These are phyloP conservation scores for Magnusiomyces sp. DNA, from an alignment of 1,139 yeast species.

Conservation along the genomic window DNA sequence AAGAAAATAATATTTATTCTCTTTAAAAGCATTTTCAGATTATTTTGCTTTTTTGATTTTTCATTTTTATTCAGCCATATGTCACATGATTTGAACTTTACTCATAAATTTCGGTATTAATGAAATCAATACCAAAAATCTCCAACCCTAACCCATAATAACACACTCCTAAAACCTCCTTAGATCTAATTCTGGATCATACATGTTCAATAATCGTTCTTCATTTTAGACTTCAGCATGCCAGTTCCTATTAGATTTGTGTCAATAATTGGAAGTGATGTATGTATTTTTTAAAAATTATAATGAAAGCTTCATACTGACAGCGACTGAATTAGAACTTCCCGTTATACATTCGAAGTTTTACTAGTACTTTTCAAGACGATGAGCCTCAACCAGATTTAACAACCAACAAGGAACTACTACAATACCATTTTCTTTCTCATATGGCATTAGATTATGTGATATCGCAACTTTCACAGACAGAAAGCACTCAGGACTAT, in stretches of 20 bases:
- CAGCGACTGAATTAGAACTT: conserved; percentile 19
- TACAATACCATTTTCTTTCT: conserved; percentile 33
- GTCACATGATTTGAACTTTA: no score
- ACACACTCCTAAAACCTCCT: not conserved
- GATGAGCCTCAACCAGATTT: conserved; percentile 10
- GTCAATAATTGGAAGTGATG: conserved; percentile 27
- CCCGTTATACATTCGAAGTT: conserved; percentile 25
- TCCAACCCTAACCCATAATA: not conserved
- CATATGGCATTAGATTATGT: conserved; percentile 38
- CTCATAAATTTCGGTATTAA: not conserved
- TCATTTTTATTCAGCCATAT: no score
- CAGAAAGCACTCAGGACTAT: conserved; percentile 26
- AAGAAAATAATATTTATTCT: no score
- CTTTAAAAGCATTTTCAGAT: no score
- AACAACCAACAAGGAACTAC: conserved; percentile 16
- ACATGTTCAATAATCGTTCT: not conserved
- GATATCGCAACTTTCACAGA: conserved; percentile 22
- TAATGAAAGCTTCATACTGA: not conserved
- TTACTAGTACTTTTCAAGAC: conserved; percentile 12
- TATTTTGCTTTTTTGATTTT: no score
- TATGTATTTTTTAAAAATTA: conserved; percentile 14
- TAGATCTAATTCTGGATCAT: not conserved
- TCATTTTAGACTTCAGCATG: conserved; percentile 13
- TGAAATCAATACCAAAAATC: not conserved
- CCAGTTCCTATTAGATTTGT: conserved; percentile 25